These are phyloP conservation scores for Aureobasidium uvarum DNA, from an alignment of 2,329 filamentous ascomycete species.

Conservation along the genomic window DNA sequence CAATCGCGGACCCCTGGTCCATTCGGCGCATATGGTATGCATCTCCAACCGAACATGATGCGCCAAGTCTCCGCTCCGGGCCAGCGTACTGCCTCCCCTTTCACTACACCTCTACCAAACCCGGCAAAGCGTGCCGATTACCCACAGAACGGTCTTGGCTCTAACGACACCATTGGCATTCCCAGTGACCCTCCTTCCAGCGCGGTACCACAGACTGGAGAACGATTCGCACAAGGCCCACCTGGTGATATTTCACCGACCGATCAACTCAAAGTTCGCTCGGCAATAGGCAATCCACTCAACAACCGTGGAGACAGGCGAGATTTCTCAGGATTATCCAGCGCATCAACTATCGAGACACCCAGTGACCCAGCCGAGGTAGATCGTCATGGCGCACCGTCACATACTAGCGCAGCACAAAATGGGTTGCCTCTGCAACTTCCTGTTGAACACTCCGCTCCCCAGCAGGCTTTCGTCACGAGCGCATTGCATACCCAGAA, in stretches of 20 bases:
- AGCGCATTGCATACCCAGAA: slow-evolving; percentile 32
- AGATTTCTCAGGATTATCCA: slow-evolving; percentile 29
- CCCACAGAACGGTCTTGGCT: slow-evolving; percentile 27
- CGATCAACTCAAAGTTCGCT: slow-evolving; percentile 27
- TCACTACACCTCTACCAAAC: slow-evolving; percentile 35
- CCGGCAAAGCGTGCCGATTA: slow-evolving; percentile 30
- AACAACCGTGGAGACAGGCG: slow-evolving; percentile 22
- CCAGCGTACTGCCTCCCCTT: slow-evolving; percentile 31
- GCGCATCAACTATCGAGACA: slow-evolving; percentile 29
- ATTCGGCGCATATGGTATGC: slow-evolving; percentile 26
- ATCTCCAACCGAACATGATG: slow-evolving; percentile 26
- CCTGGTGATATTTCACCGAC: slow-evolving; percentile 28
- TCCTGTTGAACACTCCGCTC: slow-evolving; percentile 30
- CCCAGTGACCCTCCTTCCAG: slow-evolving; percentile 37
- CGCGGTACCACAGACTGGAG: slow-evolving; percentile 35
- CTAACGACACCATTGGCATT: slow-evolving; percentile 31
- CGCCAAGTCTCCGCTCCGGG: slow-evolving; percentile 25
- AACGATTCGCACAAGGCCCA: slow-evolving; percentile 29
- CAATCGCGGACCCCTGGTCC: slow-evolving; percentile 29
- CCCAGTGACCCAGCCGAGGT: slow-evolving; percentile 21
- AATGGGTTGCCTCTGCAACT: slow-evolving; percentile 20
- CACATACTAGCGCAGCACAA: neutral
- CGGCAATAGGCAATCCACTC: slow-evolving; percentile 9
- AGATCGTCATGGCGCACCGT: slow-evolving; percentile 1
- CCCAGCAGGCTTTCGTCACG: slow-evolving; percentile 34